Evolutionary conservation across 2,329 filamentous ascomycete genomes (phyloP).

Genomic region (Exophiala lecanii-corni): DNA sequence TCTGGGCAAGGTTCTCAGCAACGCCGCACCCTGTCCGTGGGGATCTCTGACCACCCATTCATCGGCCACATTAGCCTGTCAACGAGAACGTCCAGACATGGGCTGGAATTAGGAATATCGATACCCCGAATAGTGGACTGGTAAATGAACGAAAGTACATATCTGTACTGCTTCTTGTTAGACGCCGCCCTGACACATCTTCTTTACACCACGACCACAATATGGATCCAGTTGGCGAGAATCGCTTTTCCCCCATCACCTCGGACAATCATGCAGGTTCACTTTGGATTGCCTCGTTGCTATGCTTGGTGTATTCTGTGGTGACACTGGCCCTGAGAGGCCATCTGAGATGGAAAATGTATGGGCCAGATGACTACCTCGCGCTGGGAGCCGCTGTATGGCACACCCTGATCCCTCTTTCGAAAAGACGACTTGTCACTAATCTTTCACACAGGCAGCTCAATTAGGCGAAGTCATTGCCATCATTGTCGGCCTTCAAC

Average conservation of each 20-base stretch:
- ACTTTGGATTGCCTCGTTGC: conserved; percentile 20
- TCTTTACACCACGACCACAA: neutral
- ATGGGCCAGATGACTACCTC: conserved; percentile 21
- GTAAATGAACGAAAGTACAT: too few relatives aligned
- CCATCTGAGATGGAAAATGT: conserved; percentile 19
- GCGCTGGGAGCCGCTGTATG: conserved; percentile 17
- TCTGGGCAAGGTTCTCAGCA: neutral
- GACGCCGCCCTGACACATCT: too few relatives aligned
- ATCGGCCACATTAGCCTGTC: too few relatives aligned
- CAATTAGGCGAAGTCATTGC: conserved; percentile 27
- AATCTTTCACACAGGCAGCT: conserved; percentile 14
- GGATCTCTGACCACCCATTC: too few relatives aligned
- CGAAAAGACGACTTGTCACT: too few relatives aligned
- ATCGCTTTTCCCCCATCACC: conserved; percentile 21
- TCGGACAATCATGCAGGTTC: conserved; percentile 23
- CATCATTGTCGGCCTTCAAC: conserved; percentile 24
- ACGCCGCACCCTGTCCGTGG: neutral
- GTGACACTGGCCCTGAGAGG: conserved; percentile 18
- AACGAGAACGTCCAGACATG: too few relatives aligned
- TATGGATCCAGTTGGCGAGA: conserved; percentile 8
- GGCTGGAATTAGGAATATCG: too few relatives aligned
- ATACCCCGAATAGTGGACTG: too few relatives aligned
- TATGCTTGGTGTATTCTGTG: conserved; percentile 23
- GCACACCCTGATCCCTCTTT: neutral
- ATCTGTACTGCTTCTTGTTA: too few relatives aligned